A percentile compares a stretch with the other conserved stretches of the same genome.
phyloP scores from a whole-genome alignment of 129 eudicot species.

The Chrysanthemum makinoi region DNA sequence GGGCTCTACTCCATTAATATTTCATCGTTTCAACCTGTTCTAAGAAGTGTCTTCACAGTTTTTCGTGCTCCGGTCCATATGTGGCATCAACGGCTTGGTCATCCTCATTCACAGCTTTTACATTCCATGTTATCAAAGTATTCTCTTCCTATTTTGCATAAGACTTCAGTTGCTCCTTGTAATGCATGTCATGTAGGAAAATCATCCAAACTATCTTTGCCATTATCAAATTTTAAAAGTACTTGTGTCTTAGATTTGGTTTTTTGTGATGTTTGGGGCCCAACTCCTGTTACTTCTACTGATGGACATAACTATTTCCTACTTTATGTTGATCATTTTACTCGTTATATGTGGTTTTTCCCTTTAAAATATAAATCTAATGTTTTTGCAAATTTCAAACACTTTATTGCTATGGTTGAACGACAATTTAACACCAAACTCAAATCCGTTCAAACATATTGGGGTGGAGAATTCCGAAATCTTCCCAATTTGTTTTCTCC shows the following conservation, averaged over 20 bases:
- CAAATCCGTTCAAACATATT: not conserved
- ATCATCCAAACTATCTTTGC: not conserved
- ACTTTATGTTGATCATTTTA: not conserved
- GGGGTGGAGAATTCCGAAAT: not conserved
- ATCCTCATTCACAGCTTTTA: not conserved
- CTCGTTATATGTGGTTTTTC: constrained; percentile 1
- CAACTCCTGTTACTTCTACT: not conserved
- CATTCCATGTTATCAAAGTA: not conserved
- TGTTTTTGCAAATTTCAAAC: not conserved
- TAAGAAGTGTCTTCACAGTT: not conserved
- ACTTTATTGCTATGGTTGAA: not conserved
- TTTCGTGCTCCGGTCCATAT: not conserved
- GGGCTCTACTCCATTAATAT: not conserved
- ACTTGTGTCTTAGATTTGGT: not conserved
- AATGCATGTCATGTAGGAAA: not conserved
- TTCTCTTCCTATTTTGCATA: not conserved
- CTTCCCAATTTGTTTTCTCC: not conserved
- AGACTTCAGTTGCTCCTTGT: not conserved
- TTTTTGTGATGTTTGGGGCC: constrained; percentile 5
- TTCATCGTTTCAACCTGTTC: not conserved
- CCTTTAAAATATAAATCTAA: not conserved
- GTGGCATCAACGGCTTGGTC: constrained; percentile 5
- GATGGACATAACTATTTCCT: not conserved
- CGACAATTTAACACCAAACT: not conserved
- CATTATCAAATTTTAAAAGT: not conserved